Evolutionary conservation across 2,329 filamentous ascomycete species (phyloP).

Genomic region (Keithomyces neogunnii): DNA sequence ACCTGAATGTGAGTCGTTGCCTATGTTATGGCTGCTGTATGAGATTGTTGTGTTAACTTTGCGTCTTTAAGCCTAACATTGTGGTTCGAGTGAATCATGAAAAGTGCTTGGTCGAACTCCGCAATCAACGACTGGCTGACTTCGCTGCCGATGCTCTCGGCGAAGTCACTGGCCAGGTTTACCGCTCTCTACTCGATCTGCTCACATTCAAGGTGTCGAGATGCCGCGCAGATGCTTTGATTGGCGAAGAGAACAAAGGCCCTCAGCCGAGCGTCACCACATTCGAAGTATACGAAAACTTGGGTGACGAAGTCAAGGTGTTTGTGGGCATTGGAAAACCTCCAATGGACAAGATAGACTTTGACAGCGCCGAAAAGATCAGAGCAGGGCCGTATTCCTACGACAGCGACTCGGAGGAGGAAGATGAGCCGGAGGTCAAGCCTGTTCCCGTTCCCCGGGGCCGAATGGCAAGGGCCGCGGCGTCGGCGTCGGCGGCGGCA

Average conservation of each 20-base stretch:
- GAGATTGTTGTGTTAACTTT: neutral
- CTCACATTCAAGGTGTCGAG: slow-evolving; percentile 60
- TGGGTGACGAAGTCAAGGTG: slow-evolving; percentile 45
- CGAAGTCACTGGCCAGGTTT: slow-evolving; percentile 67
- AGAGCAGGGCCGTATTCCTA: slow-evolving; percentile 25
- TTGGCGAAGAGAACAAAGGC: slow-evolving; percentile 22
- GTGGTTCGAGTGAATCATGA: slow-evolving; percentile 77
- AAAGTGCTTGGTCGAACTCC: slow-evolving; percentile 73
- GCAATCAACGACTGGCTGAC: slow-evolving; percentile 68
- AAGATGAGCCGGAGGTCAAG: slow-evolving; percentile 3
- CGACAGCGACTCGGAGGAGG: slow-evolving; percentile 25
- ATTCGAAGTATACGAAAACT: slow-evolving; percentile 45
- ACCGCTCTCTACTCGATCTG: slow-evolving; percentile 61
- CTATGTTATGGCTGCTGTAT: too few species aligned
- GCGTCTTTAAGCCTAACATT: slow-evolving; percentile 51
- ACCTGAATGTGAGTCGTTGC: slow-evolving; percentile 41
- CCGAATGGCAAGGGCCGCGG: slow-evolving; percentile 7
- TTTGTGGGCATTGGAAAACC: slow-evolving; percentile 50
- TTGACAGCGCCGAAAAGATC: slow-evolving; percentile 40
- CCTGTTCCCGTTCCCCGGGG: slow-evolving; percentile 2
- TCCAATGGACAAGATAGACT: slow-evolving; percentile 36
- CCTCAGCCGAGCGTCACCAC: slow-evolving; percentile 38
- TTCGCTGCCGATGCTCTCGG: slow-evolving; percentile 65
- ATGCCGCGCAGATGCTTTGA: slow-evolving; percentile 51
- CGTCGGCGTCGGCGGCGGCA: neutral